Percentiles rank a stretch among this genome's conserved stretches.
phyloP scores from a whole-genome alignment of 1,139 yeast species.

The Kodamaea anthophila region DNA sequence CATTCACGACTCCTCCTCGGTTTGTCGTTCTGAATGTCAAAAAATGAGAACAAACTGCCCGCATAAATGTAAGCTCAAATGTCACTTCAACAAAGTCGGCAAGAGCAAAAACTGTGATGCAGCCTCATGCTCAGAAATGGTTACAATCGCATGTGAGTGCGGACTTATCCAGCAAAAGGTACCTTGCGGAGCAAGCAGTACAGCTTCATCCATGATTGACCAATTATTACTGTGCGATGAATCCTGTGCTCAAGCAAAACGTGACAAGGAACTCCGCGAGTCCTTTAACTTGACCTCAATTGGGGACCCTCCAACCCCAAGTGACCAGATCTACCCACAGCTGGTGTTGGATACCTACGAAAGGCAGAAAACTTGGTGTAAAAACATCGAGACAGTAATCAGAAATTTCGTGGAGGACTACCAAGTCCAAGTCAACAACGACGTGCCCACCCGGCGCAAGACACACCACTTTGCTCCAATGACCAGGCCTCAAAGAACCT shows the following conservation, averaged over 20 bases:
- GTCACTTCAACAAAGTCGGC: slow-evolving; percentile 53
- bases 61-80: slow-evolving; percentile 54
- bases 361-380: slow-evolving; percentile 60
- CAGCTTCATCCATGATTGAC: slow-evolving; percentile 23
- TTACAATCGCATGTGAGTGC: slow-evolving; percentile 56
- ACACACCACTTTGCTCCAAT: slow-evolving; percentile 66
- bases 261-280: slow-evolving; percentile 57
- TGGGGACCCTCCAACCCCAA: slow-evolving; percentile 16
- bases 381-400: slow-evolving; percentile 50
- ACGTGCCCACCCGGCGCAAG: slow-evolving; percentile 11
- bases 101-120: slow-evolving; percentile 34
- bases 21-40: slow-evolving; percentile 56
- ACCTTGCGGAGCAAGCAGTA: slow-evolving; percentile 49
- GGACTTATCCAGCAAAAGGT: slow-evolving; percentile 45
- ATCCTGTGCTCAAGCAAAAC: slow-evolving; percentile 54
- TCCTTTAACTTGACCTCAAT: slow-evolving; percentile 44
- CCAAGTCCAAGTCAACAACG: slow-evolving; percentile 12
- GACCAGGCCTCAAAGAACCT: slow-evolving; percentile 61
- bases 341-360: slow-evolving; percentile 36
- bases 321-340: slow-evolving; percentile 35
- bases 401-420: slow-evolving; percentile 40
- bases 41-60: slow-evolving; percentile 49
- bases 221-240: slow-evolving; percentile 55
- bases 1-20: slow-evolving; percentile 26
- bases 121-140: slow-evolving; percentile 40